Evolutionary conservation across 805 yeast genomes (phyloP).

Genomic region (Tetrapisispora pingtungensis): DNA sequence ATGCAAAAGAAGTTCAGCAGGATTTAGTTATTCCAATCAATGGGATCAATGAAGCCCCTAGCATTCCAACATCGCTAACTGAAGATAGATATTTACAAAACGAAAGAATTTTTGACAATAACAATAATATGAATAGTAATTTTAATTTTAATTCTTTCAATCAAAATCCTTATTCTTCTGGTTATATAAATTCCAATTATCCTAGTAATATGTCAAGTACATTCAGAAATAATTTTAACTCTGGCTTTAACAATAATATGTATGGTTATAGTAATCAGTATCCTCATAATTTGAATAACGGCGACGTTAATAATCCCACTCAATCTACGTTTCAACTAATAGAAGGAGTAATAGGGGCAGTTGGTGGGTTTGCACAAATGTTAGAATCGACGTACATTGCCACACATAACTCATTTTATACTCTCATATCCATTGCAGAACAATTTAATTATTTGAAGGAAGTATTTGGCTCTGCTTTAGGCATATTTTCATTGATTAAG

Average conservation of each 20-base stretch:
- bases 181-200: background rate
- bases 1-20: background rate
- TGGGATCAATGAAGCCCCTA: background rate
- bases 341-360: slow-evolving; percentile 87
- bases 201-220: background rate
- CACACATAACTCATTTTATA: slow-evolving; percentile 90
- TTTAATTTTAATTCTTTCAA: background rate
- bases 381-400: slow-evolving; percentile 97
- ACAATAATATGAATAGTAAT: background rate
- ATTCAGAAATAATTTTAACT: background rate
- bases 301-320: slow-evolving; percentile 41
- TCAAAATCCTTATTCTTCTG: background rate
- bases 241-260: background rate
- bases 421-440: slow-evolving; percentile 91
- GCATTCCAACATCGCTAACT: background rate
- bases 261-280: background rate
- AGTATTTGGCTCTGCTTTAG: slow-evolving; percentile 77
- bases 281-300: background rate
- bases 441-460: slow-evolving; percentile 79
- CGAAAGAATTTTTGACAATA: background rate
- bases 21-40: background rate
- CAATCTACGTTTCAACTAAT: slow-evolving; percentile 92
- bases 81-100: background rate
- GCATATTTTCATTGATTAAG: slow-evolving; percentile 72
- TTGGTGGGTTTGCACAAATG: slow-evolving; percentile 97